phyloP scores from a whole-genome alignment of 352 stramenopile species.

The Phytophthora parvispora region DNA sequence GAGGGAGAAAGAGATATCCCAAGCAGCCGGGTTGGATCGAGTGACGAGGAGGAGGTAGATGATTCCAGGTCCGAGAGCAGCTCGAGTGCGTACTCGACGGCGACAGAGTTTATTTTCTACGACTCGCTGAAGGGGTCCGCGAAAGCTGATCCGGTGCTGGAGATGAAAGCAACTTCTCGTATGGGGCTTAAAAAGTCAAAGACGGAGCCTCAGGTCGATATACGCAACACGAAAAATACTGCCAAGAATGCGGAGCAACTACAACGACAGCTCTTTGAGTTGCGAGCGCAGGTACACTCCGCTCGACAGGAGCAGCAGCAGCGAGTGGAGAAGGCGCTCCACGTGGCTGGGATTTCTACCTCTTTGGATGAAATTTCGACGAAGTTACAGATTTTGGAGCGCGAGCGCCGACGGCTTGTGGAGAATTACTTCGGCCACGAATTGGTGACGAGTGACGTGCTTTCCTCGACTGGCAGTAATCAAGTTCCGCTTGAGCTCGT shows the following conservation, averaged over 20 bases:
- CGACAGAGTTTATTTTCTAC: constrained; percentile 58
- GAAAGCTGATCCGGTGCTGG: neutral
- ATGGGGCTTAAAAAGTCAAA: constrained; percentile 2
- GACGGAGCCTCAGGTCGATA: neutral
- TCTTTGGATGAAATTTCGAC: constrained; percentile 31
- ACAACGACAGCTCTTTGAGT: constrained; percentile 41
- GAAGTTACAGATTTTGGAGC: constrained; percentile 36
- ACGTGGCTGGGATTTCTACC: constrained; percentile 28
- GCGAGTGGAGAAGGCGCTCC: constrained; percentile 14
- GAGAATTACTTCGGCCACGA: constrained; percentile 44
- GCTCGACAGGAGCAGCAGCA: constrained; percentile 35
- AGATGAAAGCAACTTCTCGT: constrained; percentile 8
- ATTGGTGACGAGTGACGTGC: constrained; percentile 31
- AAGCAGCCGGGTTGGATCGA: constrained; percentile 4
- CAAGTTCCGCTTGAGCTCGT: constrained; percentile 39
- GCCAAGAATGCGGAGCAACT: constrained; percentile 10
- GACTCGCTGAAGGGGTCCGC: constrained; percentile 19
- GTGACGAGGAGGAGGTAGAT: constrained; percentile 21
- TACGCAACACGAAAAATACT: neutral
- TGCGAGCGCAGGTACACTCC: constrained; percentile 42
- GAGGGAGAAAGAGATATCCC: neutral
- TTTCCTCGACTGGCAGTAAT: constrained; percentile 2
- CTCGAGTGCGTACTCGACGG: constrained; percentile 51
- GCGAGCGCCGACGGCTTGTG: constrained; percentile 42
- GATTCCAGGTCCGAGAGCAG: constrained; percentile 38